Evolutionary conservation across 176 grass and related monocot species (phyloP), one percentile per base, ranked within the genome.

Genomic region (Guadua angustifolia): DNA sequence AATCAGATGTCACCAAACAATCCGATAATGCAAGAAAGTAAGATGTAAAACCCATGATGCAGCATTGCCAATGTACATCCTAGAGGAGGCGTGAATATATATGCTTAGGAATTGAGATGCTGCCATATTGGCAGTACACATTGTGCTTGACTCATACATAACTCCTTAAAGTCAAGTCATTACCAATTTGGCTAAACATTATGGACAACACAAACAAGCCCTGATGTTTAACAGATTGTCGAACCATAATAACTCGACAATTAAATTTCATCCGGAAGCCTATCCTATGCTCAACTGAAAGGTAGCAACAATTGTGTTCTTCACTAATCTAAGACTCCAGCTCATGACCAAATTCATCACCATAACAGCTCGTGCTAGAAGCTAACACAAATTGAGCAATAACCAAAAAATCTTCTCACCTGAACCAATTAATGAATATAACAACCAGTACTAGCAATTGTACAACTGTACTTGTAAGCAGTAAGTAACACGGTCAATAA

Each of bases 21-120:
- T 73, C 40, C 2, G 83, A 73, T 57, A 8, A n/a, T 33, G 19
- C 73, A 78, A 78, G 57, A 82, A 90, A 82, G 15, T 39, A 36
- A 36, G 35, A 36, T 36, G 35, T 2, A 36, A 36, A 36, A 36
- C 35, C 40, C 40, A 82, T 22, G 56, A 65, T 59, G 58, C 11
- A 21, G 6, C 33, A 44, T 62, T 64, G 69, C 16, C 43, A 75
- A 43, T 68, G 53, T 2, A 53, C 16, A 80, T 40, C 29, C 40
- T 47, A 66, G 9, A 79, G 42, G 6, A 26, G 7, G 14, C 6
- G 3, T 63, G 24, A 65, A 29, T 14, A 73, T 14, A 73, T 26
- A 65, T 32, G 17, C 4, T 59, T 57, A 79, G 49, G 11, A 74
- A 79, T 49, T 26, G 10, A 11, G 11, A 17, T 71, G 75, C 33